These are phyloP conservation scores for Lachnellula arida DNA, from an alignment of 2,329 filamentous ascomycete species.

Conservation along the genomic window DNA sequence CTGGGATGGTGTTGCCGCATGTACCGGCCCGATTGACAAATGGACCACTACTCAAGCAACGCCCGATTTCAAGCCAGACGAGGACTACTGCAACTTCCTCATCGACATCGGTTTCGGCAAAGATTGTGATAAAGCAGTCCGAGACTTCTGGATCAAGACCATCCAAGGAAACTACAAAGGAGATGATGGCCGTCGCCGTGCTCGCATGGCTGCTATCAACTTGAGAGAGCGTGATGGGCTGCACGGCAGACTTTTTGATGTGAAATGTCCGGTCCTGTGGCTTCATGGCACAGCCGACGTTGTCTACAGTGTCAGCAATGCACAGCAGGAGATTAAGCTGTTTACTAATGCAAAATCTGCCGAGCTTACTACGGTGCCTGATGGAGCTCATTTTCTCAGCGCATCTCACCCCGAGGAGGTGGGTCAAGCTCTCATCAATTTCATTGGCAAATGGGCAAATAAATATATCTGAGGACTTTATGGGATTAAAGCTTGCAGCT, in stretches of 20 bases:
- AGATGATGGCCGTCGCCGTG: constrained; percentile 45
- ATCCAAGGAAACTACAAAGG: constrained; percentile 44
- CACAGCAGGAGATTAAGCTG: constrained; percentile 46
- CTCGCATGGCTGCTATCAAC: constrained; percentile 42
- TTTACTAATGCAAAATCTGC: constrained; percentile 44
- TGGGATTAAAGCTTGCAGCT: too few species aligned
- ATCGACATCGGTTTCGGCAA: constrained; percentile 42
- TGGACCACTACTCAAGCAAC: constrained; percentile 38
- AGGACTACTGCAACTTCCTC: constrained; percentile 43
- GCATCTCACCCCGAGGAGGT: constrained; percentile 25
- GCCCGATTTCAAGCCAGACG: constrained; percentile 44
- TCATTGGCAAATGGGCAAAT: constrained; percentile 7
- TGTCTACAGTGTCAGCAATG: constrained; percentile 38
- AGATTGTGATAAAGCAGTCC: constrained; percentile 34
- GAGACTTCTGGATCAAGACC: constrained; percentile 43
- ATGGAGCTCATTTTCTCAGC: constrained; percentile 46
- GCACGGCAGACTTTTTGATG: constrained; percentile 40
- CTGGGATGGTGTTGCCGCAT: constrained; percentile 44
- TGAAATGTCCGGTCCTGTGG: constrained; percentile 50
- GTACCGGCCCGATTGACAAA: constrained; percentile 36
- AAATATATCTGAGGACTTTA: too few species aligned
- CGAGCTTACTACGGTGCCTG: constrained; percentile 39
- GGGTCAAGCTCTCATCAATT: constrained; percentile 11
- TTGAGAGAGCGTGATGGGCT: constrained; percentile 46
- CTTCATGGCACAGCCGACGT: constrained; percentile 39